These are phyloP conservation scores for Kazachstania sp. DNA, from an alignment of 1,139 yeast species.

Conservation along the genomic window DNA sequence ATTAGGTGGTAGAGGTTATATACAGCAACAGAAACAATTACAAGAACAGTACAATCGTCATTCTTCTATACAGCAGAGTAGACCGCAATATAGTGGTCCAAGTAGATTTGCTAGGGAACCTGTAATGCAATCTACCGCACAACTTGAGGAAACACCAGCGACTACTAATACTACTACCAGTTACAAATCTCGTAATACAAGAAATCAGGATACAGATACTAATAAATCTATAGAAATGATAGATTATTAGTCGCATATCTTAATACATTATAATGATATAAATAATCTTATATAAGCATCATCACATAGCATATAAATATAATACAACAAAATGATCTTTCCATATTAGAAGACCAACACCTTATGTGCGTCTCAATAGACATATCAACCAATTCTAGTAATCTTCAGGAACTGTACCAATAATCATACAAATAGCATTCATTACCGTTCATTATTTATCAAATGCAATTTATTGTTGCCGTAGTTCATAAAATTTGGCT, in stretches of 20 bases:
- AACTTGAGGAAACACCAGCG: neutral
- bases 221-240: constrained; percentile 3
- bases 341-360: too few species aligned
- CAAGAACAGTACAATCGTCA: neutral
- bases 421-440: too few species aligned
- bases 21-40: neutral
- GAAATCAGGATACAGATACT: constrained; percentile 9
- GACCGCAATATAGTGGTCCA: neutral
- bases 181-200: constrained; percentile 25
- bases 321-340: too few species aligned
- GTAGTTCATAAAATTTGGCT: neutral
- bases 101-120: neutral
- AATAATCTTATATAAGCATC: too few species aligned
- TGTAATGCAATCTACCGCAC: neutral
- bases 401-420: too few species aligned
- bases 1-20: constrained; percentile 52
- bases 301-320: too few species aligned
- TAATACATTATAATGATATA: too few species aligned
- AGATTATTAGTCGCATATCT: constrained; percentile 8
- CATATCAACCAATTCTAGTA: too few species aligned
- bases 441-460: too few species aligned
- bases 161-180: constrained; percentile 5
- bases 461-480: neutral
- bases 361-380: too few species aligned
- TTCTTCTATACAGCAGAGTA: neutral